Evolutionary conservation across 306 rosid species (phyloP), one percentile per base, ranked within the genome.

Genomic region (Glycine soja): DNA sequence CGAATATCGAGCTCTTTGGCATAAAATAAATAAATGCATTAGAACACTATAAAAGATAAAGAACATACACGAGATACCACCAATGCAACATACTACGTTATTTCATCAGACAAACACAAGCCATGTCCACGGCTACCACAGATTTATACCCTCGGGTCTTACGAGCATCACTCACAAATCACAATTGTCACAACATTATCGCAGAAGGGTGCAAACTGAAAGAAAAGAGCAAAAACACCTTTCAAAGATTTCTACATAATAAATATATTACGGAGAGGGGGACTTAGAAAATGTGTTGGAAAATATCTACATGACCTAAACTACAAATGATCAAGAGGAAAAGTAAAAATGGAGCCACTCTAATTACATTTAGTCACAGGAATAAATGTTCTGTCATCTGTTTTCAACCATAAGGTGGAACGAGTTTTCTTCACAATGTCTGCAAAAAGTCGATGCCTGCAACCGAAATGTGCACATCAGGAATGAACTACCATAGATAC

Each of bases 401-500:
- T 92, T 87, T 83, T 93, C 85, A 95, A 66, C 98, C 97, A 91
- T 79, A 90, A 50, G 11, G 97, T 90, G 36, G 97, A 90, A 46
- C 99, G 98, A 50, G 98, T 95, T 84, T 87, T 93, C 93, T 89
- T 90, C 73, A 95, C 89, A 38, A 86, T 68, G 72, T 95, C 98
- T 8, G 86, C 88, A 58, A 93, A 95, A 65, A 93, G 88, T 40
- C 73, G 84, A 80, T 95, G 88, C 91, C 99, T 95, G 89, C 77
- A 85, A 80, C 67, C 57, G 15, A 65, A 40, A 62, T 63, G 79
- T 71, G 59, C 64, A 68, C 50, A 81, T 83, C 81, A 87, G 85
- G 70, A 66, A 63, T 54, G 67, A 70, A 71, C 58, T 65, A 66
- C 24, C 57, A 46, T 15, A 61, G 52, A 59, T 58, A 65, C 61